These are phyloP conservation scores for Cardamine occulta DNA, from an alignment of 345 rosid species.

Conservation along the genomic window DNA sequence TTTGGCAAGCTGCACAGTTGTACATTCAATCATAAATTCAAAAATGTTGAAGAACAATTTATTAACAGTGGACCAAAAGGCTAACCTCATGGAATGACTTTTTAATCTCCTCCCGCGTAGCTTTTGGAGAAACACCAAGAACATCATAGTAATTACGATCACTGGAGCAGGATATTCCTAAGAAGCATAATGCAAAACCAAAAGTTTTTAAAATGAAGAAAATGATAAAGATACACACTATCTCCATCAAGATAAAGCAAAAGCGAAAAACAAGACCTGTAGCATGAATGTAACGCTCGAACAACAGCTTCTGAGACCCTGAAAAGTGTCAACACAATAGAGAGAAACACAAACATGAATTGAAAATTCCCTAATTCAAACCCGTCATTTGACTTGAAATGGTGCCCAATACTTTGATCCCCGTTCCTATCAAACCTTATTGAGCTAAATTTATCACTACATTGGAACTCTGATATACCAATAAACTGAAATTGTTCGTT, in stretches of 20 bases:
- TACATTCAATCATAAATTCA: not conserved
- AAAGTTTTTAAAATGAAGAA: not conserved
- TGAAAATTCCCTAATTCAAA: not conserved
- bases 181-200: not conserved
- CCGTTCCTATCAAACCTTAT: not conserved
- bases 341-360: slow-evolving; percentile 12
- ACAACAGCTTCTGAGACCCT: slow-evolving; percentile 40
- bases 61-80: not conserved
- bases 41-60: not conserved
- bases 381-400: not conserved
- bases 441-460: slow-evolving; percentile 18
- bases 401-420: slow-evolving; percentile 10
- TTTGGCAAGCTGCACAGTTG: slow-evolving; percentile 79
- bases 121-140: slow-evolving; percentile 77
- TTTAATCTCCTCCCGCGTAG: slow-evolving; percentile 78
- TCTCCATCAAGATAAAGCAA: slow-evolving; percentile 7
- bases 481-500: not conserved
- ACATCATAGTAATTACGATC: slow-evolving; percentile 66
- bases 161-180: slow-evolving; percentile 54
- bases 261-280: slow-evolving; percentile 66
- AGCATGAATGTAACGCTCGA: slow-evolving; percentile 59
- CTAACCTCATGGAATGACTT: slow-evolving; percentile 77
- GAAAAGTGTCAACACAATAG: slow-evolving; percentile 41
- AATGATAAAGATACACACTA: not conserved
- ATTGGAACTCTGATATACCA: not conserved